phyloP scores from a whole-genome alignment of 2,329 filamentous ascomycete genomes.

The Fusarium dlaminii region DNA sequence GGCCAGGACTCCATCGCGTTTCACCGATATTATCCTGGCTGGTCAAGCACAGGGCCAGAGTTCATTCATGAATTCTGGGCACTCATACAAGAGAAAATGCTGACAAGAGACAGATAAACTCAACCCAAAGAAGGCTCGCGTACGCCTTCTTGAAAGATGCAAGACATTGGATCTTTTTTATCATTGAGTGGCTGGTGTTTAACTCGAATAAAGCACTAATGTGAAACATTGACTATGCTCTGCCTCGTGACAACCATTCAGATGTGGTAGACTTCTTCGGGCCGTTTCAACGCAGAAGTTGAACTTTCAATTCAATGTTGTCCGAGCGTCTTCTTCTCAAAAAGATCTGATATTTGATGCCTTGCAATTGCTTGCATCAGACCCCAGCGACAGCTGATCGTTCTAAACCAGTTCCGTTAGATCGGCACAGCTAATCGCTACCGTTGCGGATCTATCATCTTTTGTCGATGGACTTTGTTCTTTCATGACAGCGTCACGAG shows the following conservation, averaged over 20 bases:
- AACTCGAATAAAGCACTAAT: background rate
- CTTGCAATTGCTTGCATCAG: constrained; percentile 31
- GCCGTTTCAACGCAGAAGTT: constrained; percentile 7
- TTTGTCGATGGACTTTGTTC: background rate
- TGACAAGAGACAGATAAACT: background rate
- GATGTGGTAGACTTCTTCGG: background rate
- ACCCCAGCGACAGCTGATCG: constrained; percentile 23
- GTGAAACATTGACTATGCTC: background rate
- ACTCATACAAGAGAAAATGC: background rate
- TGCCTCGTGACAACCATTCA: background rate
- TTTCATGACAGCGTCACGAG: background rate
- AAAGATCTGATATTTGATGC: constrained; percentile 6
- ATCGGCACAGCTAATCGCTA: constrained; percentile 29
- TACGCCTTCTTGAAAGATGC: constrained; percentile 19
- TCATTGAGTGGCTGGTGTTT: constrained; percentile 24
- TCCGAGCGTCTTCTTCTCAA: background rate
- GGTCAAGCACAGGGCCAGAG: constrained; percentile 28
- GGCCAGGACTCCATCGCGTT: constrained; percentile 23
- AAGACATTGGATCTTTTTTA: constrained; percentile 4
- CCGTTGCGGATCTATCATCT: background rate
- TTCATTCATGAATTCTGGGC: background rate
- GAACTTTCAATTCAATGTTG: background rate
- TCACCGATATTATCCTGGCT: constrained; percentile 28
- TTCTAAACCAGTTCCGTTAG: constrained; percentile 14
- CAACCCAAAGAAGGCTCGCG: background rate